Evolutionary conservation across 305 asterid genomes (phyloP), one percentile per base, ranked within the genome.

Genomic region (Solanum hybrid): DNA sequence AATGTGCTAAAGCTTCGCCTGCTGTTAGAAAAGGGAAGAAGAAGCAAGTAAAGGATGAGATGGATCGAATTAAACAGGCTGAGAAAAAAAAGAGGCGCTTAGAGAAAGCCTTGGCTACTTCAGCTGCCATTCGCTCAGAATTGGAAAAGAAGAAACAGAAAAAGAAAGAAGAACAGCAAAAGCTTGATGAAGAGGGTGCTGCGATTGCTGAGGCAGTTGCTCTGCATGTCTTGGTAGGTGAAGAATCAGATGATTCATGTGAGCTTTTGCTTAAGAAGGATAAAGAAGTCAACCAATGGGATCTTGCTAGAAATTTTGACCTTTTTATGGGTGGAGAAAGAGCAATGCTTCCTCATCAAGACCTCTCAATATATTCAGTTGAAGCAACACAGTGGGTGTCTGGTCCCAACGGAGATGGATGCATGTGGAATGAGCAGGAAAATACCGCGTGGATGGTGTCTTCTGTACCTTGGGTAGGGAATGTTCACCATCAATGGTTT

Each of bases 141-240:
- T 93, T 97, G 61, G 99, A 97, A 89, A 97, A 94, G 92, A 97
- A 97, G 96, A 97, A 97, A 96, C 98, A 93, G 94, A 94, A 92
- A 89, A 97, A 96, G 97, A 95, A 95, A 92, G 99, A 97, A 94
- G 98, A 97, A 87, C 98, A 95, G 86, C 96, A 95, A 90, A 94
- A 98, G 93, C 97, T 96, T 1, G 98, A 97, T 85, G 98, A 95
- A 91, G 99, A 96, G 92, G 98, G 99, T 75, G 99, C 99, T 85
- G 98, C 98, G 12, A 95, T 97, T 91, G 98, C 99, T 1, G 99
- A 97, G 91, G 97, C 98, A 29, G 99, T 97, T 89, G 99, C 99
- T 1, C 91, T 97, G 94, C 98, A 95, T 89, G 99, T 97, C 93
- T 93, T 97, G 45, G 95, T 94, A 39, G 99, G 96, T 89, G 99